Percentiles rank a stretch among this genome's conserved stretches.
phyloP scores from a whole-genome alignment of 495 filamentous ascomycete species.

The Rostrohypoxylon terebratum region DNA sequence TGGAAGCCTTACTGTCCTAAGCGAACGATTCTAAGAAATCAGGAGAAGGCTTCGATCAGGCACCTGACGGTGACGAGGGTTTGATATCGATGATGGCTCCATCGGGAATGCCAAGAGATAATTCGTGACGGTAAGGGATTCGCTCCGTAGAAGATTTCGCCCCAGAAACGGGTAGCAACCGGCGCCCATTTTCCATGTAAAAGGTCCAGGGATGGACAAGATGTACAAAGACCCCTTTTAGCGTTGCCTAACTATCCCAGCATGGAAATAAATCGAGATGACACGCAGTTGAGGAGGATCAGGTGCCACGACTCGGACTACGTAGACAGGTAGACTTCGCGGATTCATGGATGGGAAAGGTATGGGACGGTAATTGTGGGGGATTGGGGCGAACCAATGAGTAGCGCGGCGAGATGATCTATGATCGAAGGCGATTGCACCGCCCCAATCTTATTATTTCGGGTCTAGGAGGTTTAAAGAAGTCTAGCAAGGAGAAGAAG shows the following conservation, averaged over 20 bases:
- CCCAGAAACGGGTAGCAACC: constrained; percentile 34
- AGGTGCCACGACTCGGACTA: constrained; percentile 48
- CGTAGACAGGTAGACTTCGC: constrained; percentile 3
- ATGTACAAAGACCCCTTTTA: constrained; percentile 28
- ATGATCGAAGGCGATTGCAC: constrained; percentile 44
- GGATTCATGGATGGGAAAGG: background rate
- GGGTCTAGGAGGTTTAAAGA: constrained; percentile 1
- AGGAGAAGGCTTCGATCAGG: constrained; percentile 4
- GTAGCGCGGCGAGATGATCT: constrained; percentile 26
- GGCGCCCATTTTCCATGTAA: constrained; percentile 31
- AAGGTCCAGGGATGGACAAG: no score
- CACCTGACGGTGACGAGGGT: constrained; percentile 33
- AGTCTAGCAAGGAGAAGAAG: constrained; percentile 14
- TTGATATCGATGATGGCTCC: constrained; percentile 22
- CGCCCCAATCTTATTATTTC: constrained; percentile 36
- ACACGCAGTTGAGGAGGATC: constrained; percentile 53
- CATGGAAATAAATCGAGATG: constrained; percentile 45
- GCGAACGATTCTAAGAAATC: constrained; percentile 26
- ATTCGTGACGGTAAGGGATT: constrained; percentile 29
- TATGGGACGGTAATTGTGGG: constrained; percentile 25
- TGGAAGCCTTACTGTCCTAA: background rate
- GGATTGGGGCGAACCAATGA: constrained; percentile 22
- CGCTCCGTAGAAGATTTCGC: constrained; percentile 20
- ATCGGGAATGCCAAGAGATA: constrained; percentile 39
- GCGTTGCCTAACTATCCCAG: constrained; percentile 31